Percentiles rank a stretch among this genome's conserved stretches.
Evolutionary conservation across 2,329 filamentous ascomycete species (phyloP).

Genomic region (Aulographum hederae): DNA sequence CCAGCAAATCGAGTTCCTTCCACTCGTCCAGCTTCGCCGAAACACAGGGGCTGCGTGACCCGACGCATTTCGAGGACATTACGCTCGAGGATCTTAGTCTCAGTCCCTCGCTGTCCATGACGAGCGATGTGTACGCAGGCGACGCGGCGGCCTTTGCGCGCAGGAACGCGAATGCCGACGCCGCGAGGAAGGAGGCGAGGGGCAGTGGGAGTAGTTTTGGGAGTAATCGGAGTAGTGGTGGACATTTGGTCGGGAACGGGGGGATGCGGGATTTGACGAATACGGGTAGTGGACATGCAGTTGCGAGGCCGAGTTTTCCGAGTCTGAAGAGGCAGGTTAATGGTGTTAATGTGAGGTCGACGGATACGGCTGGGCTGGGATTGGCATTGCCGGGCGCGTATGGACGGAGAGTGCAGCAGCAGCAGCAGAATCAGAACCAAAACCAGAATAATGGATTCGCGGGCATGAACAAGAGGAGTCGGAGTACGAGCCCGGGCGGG

Average conservation of each 20-base stretch:
- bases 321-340: slow-evolving; percentile 21
- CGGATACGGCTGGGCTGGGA: too few species aligned
- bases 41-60: slow-evolving; percentile 37
- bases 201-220: too few species aligned
- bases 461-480: too few species aligned
- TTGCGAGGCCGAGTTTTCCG: slow-evolving; percentile 20
- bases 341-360: slow-evolving; percentile 15
- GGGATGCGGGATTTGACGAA: slow-evolving; percentile 20
- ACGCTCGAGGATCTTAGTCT: slow-evolving; percentile 70
- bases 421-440: too few species aligned
- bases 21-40: slow-evolving; percentile 63
- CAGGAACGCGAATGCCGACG: slow-evolving; percentile 6
- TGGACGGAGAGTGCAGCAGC: too few species aligned
- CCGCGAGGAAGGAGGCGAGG: too few species aligned
- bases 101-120: slow-evolving; percentile 28
- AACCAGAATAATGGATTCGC: too few species aligned
- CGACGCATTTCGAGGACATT: slow-evolving; percentile 84
- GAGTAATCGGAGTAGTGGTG: too few species aligned
- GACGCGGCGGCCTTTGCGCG: slow-evolving; percentile 15
- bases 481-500: too few species aligned
- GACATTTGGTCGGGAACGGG: too few species aligned
- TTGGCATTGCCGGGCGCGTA: too few species aligned
- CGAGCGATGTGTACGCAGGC: slow-evolving; percentile 18
- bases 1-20: slow-evolving; percentile 79
- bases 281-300: too few species aligned